These are phyloP conservation scores for Tieghemostelium lacteum DNA, from an alignment of 78 protist genomes.

Conservation along the genomic window DNA sequence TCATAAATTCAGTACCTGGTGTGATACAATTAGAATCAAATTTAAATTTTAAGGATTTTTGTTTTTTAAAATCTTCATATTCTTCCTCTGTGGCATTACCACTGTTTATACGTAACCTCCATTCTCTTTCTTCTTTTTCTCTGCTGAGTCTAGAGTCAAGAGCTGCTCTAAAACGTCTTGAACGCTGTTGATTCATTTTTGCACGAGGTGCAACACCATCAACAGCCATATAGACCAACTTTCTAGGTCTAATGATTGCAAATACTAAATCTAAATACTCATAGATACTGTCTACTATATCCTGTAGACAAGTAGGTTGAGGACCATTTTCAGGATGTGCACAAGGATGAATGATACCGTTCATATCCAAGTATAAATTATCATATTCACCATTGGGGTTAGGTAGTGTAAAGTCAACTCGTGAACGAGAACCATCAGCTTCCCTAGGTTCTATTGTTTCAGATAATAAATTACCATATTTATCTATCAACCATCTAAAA, in stretches of 20 bases:
- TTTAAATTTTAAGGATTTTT: neutral
- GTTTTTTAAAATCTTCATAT: slow-evolving; percentile 11
- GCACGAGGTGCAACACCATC: slow-evolving; percentile 99
- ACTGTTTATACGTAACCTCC: neutral
- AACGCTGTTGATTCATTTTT: slow-evolving; percentile 97
- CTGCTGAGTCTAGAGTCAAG: slow-evolving; percentile 57
- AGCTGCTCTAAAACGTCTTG: slow-evolving; percentile 96
- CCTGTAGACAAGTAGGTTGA: slow-evolving; percentile 35
- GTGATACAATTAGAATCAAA: slow-evolving; percentile 96
- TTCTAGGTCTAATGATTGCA: slow-evolving; percentile 87
- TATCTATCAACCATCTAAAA: slow-evolving; percentile 92
- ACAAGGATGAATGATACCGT: slow-evolving; percentile 98
- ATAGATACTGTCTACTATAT: slow-evolving; percentile 87
- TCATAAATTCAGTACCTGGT: slow-evolving; percentile 98
- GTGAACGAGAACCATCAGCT: slow-evolving; percentile 24
- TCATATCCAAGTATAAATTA: slow-evolving; percentile 98
- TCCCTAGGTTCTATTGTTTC: slow-evolving; percentile 50
- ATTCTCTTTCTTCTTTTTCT: slow-evolving; percentile 3
- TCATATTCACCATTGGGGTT: slow-evolving; percentile 98
- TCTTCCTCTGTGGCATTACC: slow-evolving; percentile 28
- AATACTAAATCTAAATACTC: slow-evolving; percentile 93
- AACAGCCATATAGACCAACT: slow-evolving; percentile 94
- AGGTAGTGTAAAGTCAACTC: slow-evolving; percentile 39
- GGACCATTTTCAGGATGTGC: slow-evolving; percentile 87
- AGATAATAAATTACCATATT: slow-evolving; percentile 63